Evolutionary conservation across 371 early-diverging fungal genomes (phyloP).

Genomic region (Smittium culicis): DNA sequence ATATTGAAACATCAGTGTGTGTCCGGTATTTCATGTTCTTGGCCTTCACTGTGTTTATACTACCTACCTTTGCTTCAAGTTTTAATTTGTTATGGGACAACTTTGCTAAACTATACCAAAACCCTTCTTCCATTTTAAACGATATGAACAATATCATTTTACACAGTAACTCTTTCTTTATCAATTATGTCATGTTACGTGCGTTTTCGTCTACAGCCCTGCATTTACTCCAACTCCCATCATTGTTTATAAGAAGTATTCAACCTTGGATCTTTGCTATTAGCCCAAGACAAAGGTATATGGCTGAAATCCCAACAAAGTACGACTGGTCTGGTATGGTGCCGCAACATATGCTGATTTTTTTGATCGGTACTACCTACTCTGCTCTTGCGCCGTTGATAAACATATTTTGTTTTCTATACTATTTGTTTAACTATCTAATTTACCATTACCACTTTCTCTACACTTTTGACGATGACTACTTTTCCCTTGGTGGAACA

Average conservation of each 20-base stretch:
- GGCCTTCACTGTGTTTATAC: slow-evolving; percentile 52
- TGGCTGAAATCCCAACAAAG: slow-evolving; percentile 29
- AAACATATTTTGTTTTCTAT: slow-evolving; percentile 54
- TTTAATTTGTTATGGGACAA: not conserved
- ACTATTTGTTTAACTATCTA: slow-evolving; percentile 54
- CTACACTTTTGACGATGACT: slow-evolving; percentile 48
- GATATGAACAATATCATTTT: not conserved
- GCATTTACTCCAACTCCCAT: slow-evolving; percentile 49
- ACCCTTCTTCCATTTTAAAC: slow-evolving; percentile 11
- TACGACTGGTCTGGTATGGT: slow-evolving; percentile 34
- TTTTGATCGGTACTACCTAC: slow-evolving; percentile 56
- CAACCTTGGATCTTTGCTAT: slow-evolving; percentile 43
- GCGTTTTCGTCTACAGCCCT: slow-evolving; percentile 47
- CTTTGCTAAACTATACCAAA: not conserved
- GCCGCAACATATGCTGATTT: slow-evolving; percentile 51
- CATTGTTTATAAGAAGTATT: slow-evolving; percentile 46
- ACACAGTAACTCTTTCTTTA: slow-evolving; percentile 4
- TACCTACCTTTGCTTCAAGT: not conserved
- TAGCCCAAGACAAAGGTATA: slow-evolving; percentile 55
- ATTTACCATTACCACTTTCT: slow-evolving; percentile 69
- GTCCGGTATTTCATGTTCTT: slow-evolving; percentile 65
- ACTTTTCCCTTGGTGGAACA: slow-evolving; percentile 48
- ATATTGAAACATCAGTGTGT: slow-evolving; percentile 43
- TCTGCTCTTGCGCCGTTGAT: slow-evolving; percentile 67
- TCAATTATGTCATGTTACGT: slow-evolving; percentile 55